Evolutionary conservation across 768 basidiomycete species (phyloP).

Genomic region (Nidula microcarpa): DNA sequence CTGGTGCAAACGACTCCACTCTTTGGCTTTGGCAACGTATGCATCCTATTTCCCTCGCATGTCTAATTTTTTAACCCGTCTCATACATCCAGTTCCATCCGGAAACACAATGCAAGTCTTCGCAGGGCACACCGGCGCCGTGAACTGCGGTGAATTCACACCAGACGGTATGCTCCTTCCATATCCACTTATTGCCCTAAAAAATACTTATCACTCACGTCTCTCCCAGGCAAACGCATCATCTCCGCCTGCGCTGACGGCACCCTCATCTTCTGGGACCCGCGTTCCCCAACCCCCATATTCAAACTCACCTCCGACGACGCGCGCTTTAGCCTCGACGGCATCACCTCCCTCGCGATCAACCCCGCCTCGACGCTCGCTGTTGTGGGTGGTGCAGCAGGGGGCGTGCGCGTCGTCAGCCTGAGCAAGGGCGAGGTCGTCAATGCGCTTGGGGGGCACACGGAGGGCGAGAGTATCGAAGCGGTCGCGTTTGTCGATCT

Average conservation of each 20-base stretch:
- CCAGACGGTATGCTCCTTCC: slow-evolving; percentile 66
- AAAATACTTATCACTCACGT: slow-evolving; percentile 2
- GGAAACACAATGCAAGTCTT: slow-evolving; percentile 97
- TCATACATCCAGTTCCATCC: slow-evolving; percentile 71
- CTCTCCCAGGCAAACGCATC: slow-evolving; percentile 74
- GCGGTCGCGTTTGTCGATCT: slow-evolving; percentile 82
- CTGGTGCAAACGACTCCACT: slow-evolving; percentile 89
- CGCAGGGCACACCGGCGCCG: slow-evolving; percentile 81
- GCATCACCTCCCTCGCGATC: slow-evolving; percentile 83
- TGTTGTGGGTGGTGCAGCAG: slow-evolving; percentile 83
- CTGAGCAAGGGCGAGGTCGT: slow-evolving; percentile 85
- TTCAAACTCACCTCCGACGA: slow-evolving; percentile 77
- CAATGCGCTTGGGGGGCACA: slow-evolving; percentile 75
- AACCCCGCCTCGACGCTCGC: slow-evolving; percentile 88
- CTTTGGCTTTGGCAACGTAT: slow-evolving; percentile 97
- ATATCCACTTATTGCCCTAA: neutral
- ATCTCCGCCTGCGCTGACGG: slow-evolving; percentile 85
- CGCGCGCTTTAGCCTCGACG: slow-evolving; percentile 74
- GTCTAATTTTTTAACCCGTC: neutral
- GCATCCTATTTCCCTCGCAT: slow-evolving; percentile 17
- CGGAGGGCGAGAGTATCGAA: slow-evolving; percentile 86
- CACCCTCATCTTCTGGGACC: slow-evolving; percentile 87
- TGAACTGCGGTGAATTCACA: slow-evolving; percentile 87
- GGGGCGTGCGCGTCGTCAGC: slow-evolving; percentile 84
- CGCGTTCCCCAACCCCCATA: slow-evolving; percentile 68